Conservation (phyloP, 148 eudicot species). For the Nepenthes gracilis region DNA sequence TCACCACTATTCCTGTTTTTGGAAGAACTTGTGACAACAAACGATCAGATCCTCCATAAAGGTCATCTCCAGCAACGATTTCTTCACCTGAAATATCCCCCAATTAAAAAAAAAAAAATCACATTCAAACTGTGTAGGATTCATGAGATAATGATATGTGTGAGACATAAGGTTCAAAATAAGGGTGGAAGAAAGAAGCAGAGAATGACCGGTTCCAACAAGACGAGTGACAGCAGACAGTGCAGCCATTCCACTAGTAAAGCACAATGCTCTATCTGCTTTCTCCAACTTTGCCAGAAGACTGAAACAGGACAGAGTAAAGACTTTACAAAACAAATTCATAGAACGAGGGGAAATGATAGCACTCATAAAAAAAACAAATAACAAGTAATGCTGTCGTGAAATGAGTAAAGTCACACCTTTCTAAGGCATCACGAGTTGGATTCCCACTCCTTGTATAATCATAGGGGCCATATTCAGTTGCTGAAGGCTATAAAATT, state of each 20-base stretch:
- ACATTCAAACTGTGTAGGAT: background rate
- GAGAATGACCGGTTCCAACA: slow-evolving; percentile 54
- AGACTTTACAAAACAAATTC: too few relatives aligned
- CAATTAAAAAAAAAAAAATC: slow-evolving; percentile 1
- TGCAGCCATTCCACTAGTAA: slow-evolving; percentile 99
- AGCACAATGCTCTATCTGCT: slow-evolving; percentile 93
- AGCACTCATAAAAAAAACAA: background rate
- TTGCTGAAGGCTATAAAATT: slow-evolving; percentile 65
- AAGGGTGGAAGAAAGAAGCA: background rate
- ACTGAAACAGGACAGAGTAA: slow-evolving; percentile 19
- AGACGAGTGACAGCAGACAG: slow-evolving; percentile 91
- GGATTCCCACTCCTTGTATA: slow-evolving; percentile 99
- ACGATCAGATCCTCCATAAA: slow-evolving; percentile 98
- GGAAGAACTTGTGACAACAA: slow-evolving; percentile 73
- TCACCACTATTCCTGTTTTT: slow-evolving; percentile 69
- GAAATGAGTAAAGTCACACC: slow-evolving; percentile 24
- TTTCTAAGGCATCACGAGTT: slow-evolving; percentile 77
- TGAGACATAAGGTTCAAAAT: background rate
- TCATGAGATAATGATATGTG: background rate
- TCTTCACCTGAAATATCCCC: slow-evolving; percentile 51
- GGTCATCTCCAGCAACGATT: slow-evolving; percentile 94
- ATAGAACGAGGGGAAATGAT: background rate
- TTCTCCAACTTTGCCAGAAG: slow-evolving; percentile 85
- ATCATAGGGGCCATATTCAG: slow-evolving; percentile 72
- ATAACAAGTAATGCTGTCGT: background rate